Percentiles rank a stretch among this genome's conserved stretches.
Evolutionary conservation across 2,329 filamentous ascomycete genomes (phyloP).

Genomic region (Emericellopsis atlantica): DNA sequence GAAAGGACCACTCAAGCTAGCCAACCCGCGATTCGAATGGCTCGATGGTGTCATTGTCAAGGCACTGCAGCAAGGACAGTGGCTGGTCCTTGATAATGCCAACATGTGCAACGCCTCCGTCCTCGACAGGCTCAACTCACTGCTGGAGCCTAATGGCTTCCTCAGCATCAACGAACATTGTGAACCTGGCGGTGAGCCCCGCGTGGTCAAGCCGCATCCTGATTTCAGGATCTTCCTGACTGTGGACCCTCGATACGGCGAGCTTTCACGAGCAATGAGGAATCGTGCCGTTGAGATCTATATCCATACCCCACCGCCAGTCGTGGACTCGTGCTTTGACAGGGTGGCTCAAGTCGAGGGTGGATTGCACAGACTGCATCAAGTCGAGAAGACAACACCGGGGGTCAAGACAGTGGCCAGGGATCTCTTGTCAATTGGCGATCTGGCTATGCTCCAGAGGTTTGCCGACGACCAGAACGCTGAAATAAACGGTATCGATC

Average conservation of each 20-base stretch:
- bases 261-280: constrained; percentile 90
- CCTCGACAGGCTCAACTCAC: constrained; percentile 83
- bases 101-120: constrained; percentile 95
- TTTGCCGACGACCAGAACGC: neutral
- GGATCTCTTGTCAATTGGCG: constrained; percentile 21
- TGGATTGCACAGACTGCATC: constrained; percentile 26
- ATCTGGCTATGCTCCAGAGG: constrained; percentile 24
- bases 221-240: constrained; percentile 90
- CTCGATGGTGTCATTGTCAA: constrained; percentile 85
- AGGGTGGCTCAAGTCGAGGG: constrained; percentile 35
- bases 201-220: constrained; percentile 68
- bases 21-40: constrained; percentile 85
- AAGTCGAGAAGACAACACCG: no score
- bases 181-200: constrained; percentile 65
- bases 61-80: constrained; percentile 73
- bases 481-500: no score
- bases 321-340: constrained; percentile 17
- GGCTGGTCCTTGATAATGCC: constrained; percentile 93
- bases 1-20: constrained; percentile 40
- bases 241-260: constrained; percentile 82
- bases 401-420: neutral
- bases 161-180: constrained; percentile 91
- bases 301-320: constrained; percentile 37
- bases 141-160: constrained; percentile 81
- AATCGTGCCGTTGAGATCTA: constrained; percentile 90